phyloP scores from a whole-genome alignment of 768 basidiomycete genomes.

The Pilatotrama ljubarskyi region DNA sequence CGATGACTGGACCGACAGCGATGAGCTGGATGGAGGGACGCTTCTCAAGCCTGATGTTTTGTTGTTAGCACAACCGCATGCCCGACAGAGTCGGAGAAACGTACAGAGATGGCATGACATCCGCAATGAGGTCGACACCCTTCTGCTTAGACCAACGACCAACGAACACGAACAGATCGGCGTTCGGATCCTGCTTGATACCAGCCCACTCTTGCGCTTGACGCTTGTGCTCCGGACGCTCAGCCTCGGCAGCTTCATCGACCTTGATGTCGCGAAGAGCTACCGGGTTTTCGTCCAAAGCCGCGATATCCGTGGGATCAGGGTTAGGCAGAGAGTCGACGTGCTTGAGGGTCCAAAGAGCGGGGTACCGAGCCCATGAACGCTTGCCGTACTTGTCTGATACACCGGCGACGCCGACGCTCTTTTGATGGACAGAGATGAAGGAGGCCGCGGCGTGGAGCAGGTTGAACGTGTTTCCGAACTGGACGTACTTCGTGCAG shows the following conservation, averaged over 20 bases:
- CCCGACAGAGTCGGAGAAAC: constrained; percentile 31
- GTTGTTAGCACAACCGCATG: constrained; percentile 16
- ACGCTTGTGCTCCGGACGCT: constrained; percentile 86
- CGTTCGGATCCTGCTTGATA: constrained; percentile 85
- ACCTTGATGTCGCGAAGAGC: constrained; percentile 72
- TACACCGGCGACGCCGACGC: constrained; percentile 91
- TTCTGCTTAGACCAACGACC: constrained; percentile 99
- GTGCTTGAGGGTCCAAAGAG: constrained; percentile 93
- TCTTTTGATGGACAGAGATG: constrained; percentile 92
- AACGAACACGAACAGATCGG: constrained; percentile 93
- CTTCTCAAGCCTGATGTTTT: constrained; percentile 68
- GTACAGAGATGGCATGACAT: constrained; percentile 88
- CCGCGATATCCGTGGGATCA: constrained; percentile 92
- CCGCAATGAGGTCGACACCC: constrained; percentile 95
- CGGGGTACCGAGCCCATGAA: constrained; percentile 95
- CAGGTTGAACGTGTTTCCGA: constrained; percentile 96
- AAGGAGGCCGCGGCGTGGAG: constrained; percentile 91
- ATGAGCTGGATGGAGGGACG: constrained; percentile 84
- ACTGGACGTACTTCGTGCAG: constrained; percentile 96
- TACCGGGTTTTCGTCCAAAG: constrained; percentile 78
- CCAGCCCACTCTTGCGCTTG: constrained; percentile 96
- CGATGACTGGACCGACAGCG: constrained; percentile 91
- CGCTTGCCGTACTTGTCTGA: constrained; percentile 98
- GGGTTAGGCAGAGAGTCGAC: constrained; percentile 96
- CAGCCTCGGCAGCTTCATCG: constrained; percentile 82